phyloP scores from a whole-genome alignment of 129 eudicot species.

The Pseudognaphalium luteoalbum region DNA sequence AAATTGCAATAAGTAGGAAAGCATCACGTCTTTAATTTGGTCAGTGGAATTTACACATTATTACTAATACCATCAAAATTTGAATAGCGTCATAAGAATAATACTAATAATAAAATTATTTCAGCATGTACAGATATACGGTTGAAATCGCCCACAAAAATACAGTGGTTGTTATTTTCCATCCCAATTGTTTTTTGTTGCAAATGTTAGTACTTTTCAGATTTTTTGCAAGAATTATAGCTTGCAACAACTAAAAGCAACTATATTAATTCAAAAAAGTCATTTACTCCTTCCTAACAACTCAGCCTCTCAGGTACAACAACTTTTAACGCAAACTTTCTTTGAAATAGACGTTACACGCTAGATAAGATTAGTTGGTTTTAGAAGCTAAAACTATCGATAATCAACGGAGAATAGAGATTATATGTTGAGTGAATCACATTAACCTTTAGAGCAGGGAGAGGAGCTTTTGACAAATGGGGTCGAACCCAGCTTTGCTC shows the following conservation, averaged over 20 bases:
- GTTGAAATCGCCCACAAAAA: background rate
- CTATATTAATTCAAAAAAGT: background rate
- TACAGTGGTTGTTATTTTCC: background rate
- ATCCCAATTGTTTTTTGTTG: background rate
- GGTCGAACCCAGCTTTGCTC: constrained; percentile 59
- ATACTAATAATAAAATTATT: background rate
- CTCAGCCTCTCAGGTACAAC: background rate
- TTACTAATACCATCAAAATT: background rate
- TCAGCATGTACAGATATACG: background rate
- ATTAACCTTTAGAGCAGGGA: constrained; percentile 66
- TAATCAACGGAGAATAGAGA: background rate
- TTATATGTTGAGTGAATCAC: constrained; percentile 37
- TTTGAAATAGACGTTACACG: constrained; percentile 6
- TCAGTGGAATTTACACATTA: background rate
- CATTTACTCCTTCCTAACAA: constrained; percentile 6
- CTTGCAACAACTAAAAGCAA: background rate
- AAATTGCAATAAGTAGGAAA: constrained; percentile 3
- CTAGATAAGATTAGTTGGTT: background rate
- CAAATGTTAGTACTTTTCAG: background rate
- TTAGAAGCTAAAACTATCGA: background rate
- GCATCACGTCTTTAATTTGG: background rate
- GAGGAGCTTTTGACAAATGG: constrained; percentile 52
- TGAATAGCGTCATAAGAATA: background rate
- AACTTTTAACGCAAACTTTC: background rate
- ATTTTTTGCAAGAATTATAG: constrained; percentile 2